Percentiles rank a stretch among this genome's conserved stretches.
Evolutionary conservation across 345 rosid genomes (phyloP).

Genomic region (Chamaenerion angustifolium): DNA sequence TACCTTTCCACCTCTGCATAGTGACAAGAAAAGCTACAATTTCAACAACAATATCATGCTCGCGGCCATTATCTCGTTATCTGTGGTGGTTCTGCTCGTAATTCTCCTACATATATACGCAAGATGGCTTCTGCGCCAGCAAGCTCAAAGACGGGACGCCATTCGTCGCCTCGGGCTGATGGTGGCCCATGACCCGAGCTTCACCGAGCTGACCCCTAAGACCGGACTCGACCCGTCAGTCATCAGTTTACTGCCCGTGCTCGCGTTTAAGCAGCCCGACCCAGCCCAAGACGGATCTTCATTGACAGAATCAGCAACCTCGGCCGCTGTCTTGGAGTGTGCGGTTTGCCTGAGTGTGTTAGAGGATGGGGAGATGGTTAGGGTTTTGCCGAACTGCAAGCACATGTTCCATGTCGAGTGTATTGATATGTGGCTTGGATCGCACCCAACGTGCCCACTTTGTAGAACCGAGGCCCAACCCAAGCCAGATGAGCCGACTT

Average conservation of each 20-base stretch:
- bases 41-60: slow-evolving; percentile 34
- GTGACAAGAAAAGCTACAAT: slow-evolving; percentile 1
- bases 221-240: slow-evolving; percentile 2
- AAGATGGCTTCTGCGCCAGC: slow-evolving; percentile 21
- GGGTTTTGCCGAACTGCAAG: slow-evolving; percentile 56
- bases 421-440: slow-evolving; percentile 51
- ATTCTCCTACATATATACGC: slow-evolving; percentile 32
- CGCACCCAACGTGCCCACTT: slow-evolving; percentile 55
- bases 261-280: slow-evolving; percentile 14
- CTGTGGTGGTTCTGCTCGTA: slow-evolving; percentile 25
- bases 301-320: slow-evolving; percentile 1
- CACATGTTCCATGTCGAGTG: slow-evolving; percentile 65
- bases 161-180: slow-evolving; percentile 7
- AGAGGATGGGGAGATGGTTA: slow-evolving; percentile 48
- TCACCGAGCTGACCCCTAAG: neutral
- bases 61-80: slow-evolving; percentile 23
- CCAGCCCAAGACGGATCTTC: no score
- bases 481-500: slow-evolving; percentile 32
- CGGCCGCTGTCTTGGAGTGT: slow-evolving; percentile 23
- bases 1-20: neutral
- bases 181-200: slow-evolving; percentile 1
- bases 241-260: slow-evolving; percentile 33
- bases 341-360: slow-evolving; percentile 54
- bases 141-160: slow-evolving; percentile 15
- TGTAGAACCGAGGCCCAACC: slow-evolving; percentile 65